These are phyloP conservation scores for Ustilago shanxiensis DNA, from an alignment of 1,284 basidiomycete genomes.

Conservation along the genomic window DNA sequence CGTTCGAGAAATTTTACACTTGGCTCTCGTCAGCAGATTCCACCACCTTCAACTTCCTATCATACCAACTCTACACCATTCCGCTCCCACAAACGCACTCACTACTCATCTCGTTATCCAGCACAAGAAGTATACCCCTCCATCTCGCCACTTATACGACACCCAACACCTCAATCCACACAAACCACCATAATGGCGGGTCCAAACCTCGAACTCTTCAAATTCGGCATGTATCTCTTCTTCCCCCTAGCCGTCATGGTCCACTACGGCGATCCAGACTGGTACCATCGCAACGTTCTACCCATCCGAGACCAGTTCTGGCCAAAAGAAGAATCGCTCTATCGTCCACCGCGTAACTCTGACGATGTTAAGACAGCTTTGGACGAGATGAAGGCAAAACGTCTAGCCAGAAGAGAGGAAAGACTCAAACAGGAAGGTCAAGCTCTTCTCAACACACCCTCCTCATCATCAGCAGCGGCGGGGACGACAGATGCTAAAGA, in stretches of 20 bases:
- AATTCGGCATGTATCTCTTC: conserved; percentile 76
- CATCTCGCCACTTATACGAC: too few species aligned
- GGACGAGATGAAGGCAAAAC: conserved; percentile 52
- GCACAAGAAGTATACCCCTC: too few species aligned
- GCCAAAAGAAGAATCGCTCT: conserved; percentile 58
- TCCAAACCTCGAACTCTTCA: conserved; percentile 74
- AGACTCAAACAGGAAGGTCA: conserved; percentile 22
- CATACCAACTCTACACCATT: background rate
- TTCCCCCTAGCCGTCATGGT: conserved; percentile 85
- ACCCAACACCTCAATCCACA: too few species aligned
- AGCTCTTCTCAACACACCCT: background rate
- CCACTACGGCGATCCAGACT: conserved; percentile 84
- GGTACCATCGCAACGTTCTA: conserved; percentile 83
- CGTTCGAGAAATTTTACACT: background rate
- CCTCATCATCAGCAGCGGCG: background rate
- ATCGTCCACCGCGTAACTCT: conserved; percentile 51
- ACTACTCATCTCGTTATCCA: too few species aligned
- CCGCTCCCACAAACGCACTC: too few species aligned
- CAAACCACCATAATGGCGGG: conserved; percentile 82
- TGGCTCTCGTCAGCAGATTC: conserved; percentile 5
- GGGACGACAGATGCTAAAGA: background rate
- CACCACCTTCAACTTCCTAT: too few species aligned
- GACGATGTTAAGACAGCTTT: conserved; percentile 49
- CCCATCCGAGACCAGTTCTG: conserved; percentile 72
- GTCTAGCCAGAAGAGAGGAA: conserved; percentile 49